Base-by-base conservation (phyloP, 331 rosid species). In the Malus hybrid region DNA sequence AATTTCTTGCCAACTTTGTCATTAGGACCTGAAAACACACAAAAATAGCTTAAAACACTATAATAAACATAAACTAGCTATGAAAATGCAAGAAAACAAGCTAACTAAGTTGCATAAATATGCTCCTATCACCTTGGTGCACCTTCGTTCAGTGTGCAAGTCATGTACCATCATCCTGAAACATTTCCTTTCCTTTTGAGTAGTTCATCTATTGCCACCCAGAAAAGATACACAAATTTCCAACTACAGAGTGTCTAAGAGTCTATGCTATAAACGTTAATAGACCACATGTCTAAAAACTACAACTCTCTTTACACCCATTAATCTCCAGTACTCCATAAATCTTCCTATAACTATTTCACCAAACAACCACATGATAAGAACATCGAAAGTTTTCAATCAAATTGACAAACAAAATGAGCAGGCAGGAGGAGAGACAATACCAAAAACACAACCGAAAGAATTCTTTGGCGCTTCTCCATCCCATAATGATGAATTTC, bases 391-490 rank as follows among this genome's bases (percentile, higher is more conserved):
- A 48, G 0, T 10, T 10, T 10, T 48, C 55, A 10, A 10, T 15
- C 55, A 48, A 33, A 33, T 48, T 48, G 55, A 48, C 55, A 48
- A 48, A 5, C 55, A 8, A 20, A 20, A 58, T 14, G 26, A 26
- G 42, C 50, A 84, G 74, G 46, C 44, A 78, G 52, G 4, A 42
- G 6, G 20, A 7, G 7, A 24, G 18, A 60, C 28, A 68, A 42
- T 86, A 93, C 98, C 95, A 91, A 78, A 82, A 88, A 91, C 20
- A 82, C 83, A 29, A 93, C 93, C 14, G 96, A 93, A 22, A 91
- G 89, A 83, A 91, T 79, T 79, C 79, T 91, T 76, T 93, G 98
- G 66, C 86, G 96, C 86, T 69, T 86, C 36, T 79, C 82, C 46
- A 90, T 82, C 6, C 76, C 86, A 8, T 86, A 76, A 56, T 81